These are phyloP conservation scores for Solanum tacnaense DNA, from an alignment of 257 asterid species.

Conservation along the genomic window DNA sequence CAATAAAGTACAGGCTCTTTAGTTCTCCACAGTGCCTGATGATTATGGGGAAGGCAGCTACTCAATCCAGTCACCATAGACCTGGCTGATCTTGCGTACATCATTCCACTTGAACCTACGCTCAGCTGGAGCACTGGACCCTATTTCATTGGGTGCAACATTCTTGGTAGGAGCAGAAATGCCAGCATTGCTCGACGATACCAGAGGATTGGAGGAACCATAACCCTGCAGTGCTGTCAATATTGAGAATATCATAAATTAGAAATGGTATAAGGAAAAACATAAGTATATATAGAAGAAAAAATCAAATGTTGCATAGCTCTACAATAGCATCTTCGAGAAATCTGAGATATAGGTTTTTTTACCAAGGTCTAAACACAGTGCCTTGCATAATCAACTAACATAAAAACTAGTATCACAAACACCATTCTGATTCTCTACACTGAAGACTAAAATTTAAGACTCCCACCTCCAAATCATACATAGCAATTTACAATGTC, in stretches of 20 bases:
- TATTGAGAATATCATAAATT: not conserved
- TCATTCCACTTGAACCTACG: conserved; percentile 5
- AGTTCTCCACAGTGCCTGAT: not conserved
- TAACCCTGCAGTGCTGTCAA: conserved; percentile 22
- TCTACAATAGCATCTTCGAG: not conserved
- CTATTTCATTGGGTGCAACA: conserved; percentile 1
- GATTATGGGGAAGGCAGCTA: not conserved
- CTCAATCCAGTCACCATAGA: conserved; percentile 55
- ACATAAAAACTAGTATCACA: not conserved
- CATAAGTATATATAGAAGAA: not conserved
- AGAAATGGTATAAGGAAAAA: not conserved
- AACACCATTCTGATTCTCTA: not conserved
- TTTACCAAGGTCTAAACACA: not conserved
- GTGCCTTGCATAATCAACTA: not conserved
- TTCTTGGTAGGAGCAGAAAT: not conserved
- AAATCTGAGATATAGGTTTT: not conserved
- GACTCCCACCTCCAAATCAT: not conserved
- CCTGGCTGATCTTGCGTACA: conserved; percentile 14
- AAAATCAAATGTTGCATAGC: not conserved
- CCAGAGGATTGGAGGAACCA: conserved; percentile 4
- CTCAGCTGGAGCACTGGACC: not conserved
- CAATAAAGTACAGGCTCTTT: not conserved
- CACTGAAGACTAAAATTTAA: not conserved
- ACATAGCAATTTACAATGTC: not conserved
- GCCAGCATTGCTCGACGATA: not conserved